Evolutionary conservation across 2,329 filamentous ascomycete genomes (phyloP).

Genomic region (Septoria petroselini): DNA sequence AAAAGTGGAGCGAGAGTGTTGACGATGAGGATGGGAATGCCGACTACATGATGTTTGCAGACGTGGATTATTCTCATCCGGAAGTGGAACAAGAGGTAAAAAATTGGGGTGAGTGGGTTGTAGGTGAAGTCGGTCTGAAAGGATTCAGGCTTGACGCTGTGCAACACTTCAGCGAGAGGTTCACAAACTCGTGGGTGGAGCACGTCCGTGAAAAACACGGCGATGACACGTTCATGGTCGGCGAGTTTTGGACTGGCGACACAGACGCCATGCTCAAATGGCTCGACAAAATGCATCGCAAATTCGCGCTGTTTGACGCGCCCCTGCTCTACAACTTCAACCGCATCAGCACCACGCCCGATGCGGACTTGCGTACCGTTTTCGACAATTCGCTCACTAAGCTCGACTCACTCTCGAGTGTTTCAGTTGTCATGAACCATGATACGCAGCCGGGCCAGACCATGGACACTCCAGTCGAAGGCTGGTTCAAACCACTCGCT

Average conservation of each 20-base stretch:
- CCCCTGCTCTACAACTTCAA: slow-evolving; percentile 67
- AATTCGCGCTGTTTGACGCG: slow-evolving; percentile 65
- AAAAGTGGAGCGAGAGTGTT: slow-evolving; percentile 60
- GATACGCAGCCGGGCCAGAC: slow-evolving; percentile 64
- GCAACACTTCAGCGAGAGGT: slow-evolving; percentile 66
- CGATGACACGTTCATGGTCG: slow-evolving; percentile 61
- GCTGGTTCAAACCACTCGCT: slow-evolving; percentile 68
- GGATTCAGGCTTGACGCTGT: slow-evolving; percentile 69
- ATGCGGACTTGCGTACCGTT: slow-evolving; percentile 54
- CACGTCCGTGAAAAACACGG: slow-evolving; percentile 43
- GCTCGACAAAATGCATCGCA: slow-evolving; percentile 45
- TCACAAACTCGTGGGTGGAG: slow-evolving; percentile 61
- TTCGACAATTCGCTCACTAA: slow-evolving; percentile 26
- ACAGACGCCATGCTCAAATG: slow-evolving; percentile 55
- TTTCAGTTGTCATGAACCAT: slow-evolving; percentile 55
- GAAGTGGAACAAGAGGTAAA: slow-evolving; percentile 64
- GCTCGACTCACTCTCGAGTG: slow-evolving; percentile 18
- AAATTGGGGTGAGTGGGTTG: slow-evolving; percentile 66
- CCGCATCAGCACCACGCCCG: slow-evolving; percentile 48
- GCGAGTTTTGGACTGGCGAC: slow-evolving; percentile 66
- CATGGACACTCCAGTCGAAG: slow-evolving; percentile 60
- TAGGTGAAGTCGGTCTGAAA: slow-evolving; percentile 56
- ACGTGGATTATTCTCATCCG: slow-evolving; percentile 62
- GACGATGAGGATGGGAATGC: slow-evolving; percentile 59
- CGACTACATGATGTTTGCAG: slow-evolving; percentile 68